Conservation (phyloP, 495 filamentous ascomycete genomes). For the Penicillium samsonianum region DNA sequence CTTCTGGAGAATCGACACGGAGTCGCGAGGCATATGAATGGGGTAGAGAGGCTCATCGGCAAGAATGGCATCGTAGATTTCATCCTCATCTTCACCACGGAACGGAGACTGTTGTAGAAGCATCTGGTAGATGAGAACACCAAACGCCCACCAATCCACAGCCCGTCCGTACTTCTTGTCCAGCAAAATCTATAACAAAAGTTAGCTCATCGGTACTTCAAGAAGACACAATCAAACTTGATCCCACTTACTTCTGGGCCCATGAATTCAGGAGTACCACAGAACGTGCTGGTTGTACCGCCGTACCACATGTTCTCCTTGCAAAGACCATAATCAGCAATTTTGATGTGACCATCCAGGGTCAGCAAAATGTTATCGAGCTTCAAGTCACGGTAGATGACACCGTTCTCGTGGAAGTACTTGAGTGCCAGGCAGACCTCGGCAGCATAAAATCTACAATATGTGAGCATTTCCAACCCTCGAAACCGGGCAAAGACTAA, state of each 20-base stretch:
- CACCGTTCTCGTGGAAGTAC: conserved; percentile 99
- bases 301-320: conserved; percentile 99
- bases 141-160: conserved; percentile 99
- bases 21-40: conserved; percentile 98
- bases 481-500: background rate
- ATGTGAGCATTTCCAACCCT: background rate
- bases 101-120: conserved; percentile 98
- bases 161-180: conserved; percentile 98
- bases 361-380: conserved; percentile 98
- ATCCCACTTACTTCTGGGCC: conserved; percentile 78
- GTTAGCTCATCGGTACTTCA: conserved; percentile 19
- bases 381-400: conserved; percentile 99
- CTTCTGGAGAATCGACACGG: conserved; percentile 97
- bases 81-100: conserved; percentile 98
- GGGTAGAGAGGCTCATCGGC: conserved; percentile 97
- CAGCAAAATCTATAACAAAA: conserved; percentile 73
- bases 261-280: conserved; percentile 99
- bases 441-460: conserved; percentile 88
- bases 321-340: conserved; percentile 97
- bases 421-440: conserved; percentile 97
- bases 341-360: conserved; percentile 96
- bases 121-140: conserved; percentile 99
- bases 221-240: background rate
- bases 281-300: conserved; percentile 95
- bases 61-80: conserved; percentile 99